phyloP scores from a whole-genome alignment of 768 basidiomycete species.

The Porpolomopsis calyptriformis region DNA sequence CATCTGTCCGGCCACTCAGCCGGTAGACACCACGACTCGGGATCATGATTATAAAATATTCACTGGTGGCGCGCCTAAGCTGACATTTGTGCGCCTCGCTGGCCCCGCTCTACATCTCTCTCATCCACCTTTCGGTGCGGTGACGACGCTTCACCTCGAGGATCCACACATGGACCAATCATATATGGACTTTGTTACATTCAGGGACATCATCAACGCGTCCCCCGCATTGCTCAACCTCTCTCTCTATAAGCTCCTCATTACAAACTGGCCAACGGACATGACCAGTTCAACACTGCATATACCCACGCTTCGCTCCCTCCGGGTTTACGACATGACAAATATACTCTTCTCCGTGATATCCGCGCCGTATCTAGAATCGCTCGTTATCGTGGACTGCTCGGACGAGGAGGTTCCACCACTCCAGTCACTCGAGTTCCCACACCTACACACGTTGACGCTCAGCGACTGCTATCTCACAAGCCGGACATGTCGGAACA shows the following conservation, averaged over 20 bases:
- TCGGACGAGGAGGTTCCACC: constrained; percentile 24
- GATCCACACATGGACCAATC: constrained; percentile 23
- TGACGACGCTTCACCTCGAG: constrained; percentile 37
- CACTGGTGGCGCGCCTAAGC: constrained; percentile 19
- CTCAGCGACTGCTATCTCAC: constrained; percentile 33
- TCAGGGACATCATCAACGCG: constrained; percentile 24
- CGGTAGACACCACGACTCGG: constrained; percentile 29
- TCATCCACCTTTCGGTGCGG: constrained; percentile 23
- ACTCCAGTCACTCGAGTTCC: constrained; percentile 16
- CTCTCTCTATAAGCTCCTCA: constrained; percentile 35
- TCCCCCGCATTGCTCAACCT: constrained; percentile 28
- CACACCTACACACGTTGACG: constrained; percentile 25
- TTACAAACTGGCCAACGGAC: constrained; percentile 18
- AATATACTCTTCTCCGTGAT: constrained; percentile 30
- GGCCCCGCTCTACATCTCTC: constrained; percentile 34
- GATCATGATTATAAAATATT: constrained; percentile 21
- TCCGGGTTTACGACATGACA: constrained; percentile 30
- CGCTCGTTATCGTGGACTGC: constrained; percentile 31
- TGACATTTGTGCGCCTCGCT: constrained; percentile 34
- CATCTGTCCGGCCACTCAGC: constrained; percentile 22
- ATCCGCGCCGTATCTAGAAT: constrained; percentile 28
- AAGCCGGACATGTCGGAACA: constrained; percentile 15
- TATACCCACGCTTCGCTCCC: constrained; percentile 27
- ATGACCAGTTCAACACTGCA: not conserved
- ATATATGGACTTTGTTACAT: constrained; percentile 25